Evolutionary conservation across 78 protist species (phyloP).

Genomic region (Dictyostelium citrinum): DNA sequence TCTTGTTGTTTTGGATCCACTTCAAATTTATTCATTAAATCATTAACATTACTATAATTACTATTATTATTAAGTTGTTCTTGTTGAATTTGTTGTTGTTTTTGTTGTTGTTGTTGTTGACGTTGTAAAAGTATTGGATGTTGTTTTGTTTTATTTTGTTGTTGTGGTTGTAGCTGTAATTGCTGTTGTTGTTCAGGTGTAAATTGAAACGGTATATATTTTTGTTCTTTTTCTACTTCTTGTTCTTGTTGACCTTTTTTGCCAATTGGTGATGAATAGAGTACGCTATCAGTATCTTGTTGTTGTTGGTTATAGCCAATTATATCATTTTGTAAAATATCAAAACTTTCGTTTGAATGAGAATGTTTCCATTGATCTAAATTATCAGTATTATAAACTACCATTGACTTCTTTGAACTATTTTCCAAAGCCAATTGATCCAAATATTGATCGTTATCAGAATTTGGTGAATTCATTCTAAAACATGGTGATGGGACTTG

Average conservation of each 20-base stretch:
- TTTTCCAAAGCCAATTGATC: not conserved
- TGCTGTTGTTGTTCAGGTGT: not conserved
- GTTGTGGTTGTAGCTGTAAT: not conserved
- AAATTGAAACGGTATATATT: not conserved
- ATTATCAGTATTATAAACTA: not conserved
- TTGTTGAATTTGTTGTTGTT: not conserved
- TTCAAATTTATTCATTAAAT: not conserved
- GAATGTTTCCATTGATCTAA: not conserved
- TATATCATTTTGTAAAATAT: not conserved
- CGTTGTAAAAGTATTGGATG: not conserved
- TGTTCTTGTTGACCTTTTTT: not conserved
- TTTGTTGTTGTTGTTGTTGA: not conserved
- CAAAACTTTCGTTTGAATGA: not conserved
- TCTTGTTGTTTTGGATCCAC: not conserved
- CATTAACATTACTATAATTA: not conserved
- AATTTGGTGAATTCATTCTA: not conserved
- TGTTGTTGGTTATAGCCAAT: not conserved
- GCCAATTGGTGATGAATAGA: not conserved
- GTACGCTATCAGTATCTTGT: not conserved
- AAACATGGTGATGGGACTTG: conserved; percentile 13
- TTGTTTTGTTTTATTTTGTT: not conserved
- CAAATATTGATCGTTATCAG: not conserved
- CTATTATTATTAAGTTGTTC: no score
- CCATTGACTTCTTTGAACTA: not conserved
- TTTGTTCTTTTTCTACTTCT: not conserved